Evolutionary conservation across 129 eudicot genomes (phyloP).

Genomic region (Lactuca saligna): DNA sequence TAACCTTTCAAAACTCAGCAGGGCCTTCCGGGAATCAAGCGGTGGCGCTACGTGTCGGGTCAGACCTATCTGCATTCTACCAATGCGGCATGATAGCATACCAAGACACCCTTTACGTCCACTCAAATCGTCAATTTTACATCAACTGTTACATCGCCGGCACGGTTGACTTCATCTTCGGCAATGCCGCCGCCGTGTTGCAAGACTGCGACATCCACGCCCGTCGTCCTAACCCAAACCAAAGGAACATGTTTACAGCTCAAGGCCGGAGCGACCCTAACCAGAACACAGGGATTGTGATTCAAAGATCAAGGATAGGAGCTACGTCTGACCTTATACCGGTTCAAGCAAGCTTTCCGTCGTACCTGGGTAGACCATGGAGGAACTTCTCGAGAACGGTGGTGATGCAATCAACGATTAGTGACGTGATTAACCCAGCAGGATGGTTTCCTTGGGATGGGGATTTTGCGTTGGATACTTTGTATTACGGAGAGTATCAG

Average conservation of each 20-base stretch:
- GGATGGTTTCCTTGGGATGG: conserved; percentile 88
- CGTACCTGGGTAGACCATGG: conserved; percentile 88
- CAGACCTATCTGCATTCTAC: conserved; percentile 79
- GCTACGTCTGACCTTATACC: conserved; percentile 63
- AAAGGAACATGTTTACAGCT: conserved; percentile 83
- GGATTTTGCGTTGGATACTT: conserved; percentile 56
- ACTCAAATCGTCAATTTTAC: conserved; percentile 80
- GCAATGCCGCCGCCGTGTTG: conserved; percentile 75
- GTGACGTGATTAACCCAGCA: conserved; percentile 57
- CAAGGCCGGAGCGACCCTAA: conserved; percentile 92
- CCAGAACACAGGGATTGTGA: conserved; percentile 86
- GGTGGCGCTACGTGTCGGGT: conserved; percentile 78
- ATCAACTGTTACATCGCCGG: conserved; percentile 58
- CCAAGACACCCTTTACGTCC: conserved; percentile 90
- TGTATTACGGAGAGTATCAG: conserved; percentile 65
- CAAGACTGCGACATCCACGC: conserved; percentile 89
- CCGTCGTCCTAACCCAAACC: conserved; percentile 58
- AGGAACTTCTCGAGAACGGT: conserved; percentile 72
- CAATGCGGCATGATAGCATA: conserved; percentile 64
- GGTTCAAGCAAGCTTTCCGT: conserved; percentile 48
- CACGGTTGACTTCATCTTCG: conserved; percentile 89
- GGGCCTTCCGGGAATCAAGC: conserved; percentile 90
- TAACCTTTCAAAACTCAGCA: conserved; percentile 82
- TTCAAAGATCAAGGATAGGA: conserved; percentile 64
- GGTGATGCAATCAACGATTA: conserved; percentile 55